These are phyloP conservation scores for Polychaeton citri DNA, from an alignment of 2,329 filamentous ascomycete species.

Conservation along the genomic window DNA sequence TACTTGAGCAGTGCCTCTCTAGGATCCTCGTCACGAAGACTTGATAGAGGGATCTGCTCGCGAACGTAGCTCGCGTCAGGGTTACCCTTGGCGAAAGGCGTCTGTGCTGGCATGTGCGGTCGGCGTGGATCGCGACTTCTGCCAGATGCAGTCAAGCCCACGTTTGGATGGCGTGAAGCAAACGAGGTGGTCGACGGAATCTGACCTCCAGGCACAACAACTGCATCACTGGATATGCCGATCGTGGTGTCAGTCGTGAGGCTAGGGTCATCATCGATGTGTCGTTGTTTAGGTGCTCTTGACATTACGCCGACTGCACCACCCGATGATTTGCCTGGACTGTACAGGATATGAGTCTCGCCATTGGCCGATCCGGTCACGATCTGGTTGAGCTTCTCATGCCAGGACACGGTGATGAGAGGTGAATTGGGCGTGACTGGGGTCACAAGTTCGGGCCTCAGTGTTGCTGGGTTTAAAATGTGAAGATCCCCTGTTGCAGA, in stretches of 20 bases:
- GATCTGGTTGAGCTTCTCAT: slow-evolving; percentile 91
- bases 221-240: slow-evolving; percentile 71
- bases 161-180: slow-evolving; percentile 50
- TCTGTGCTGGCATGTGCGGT: slow-evolving; percentile 72
- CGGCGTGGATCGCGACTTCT: slow-evolving; percentile 65
- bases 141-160: slow-evolving; percentile 67
- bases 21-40: slow-evolving; percentile 93
- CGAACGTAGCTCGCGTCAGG: slow-evolving; percentile 83
- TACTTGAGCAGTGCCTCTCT: slow-evolving; percentile 89
- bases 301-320: slow-evolving; percentile 86
- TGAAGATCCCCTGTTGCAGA: slow-evolving; percentile 76
- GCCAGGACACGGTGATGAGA: slow-evolving; percentile 79
- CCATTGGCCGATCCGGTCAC: slow-evolving; percentile 84
- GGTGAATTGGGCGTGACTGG: slow-evolving; percentile 76
- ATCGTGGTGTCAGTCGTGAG: slow-evolving; percentile 65
- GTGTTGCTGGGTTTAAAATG: slow-evolving; percentile 84
- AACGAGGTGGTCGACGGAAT: slow-evolving; percentile 29
- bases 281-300: slow-evolving; percentile 83
- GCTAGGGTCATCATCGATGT: slow-evolving; percentile 84
- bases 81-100: slow-evolving; percentile 80
- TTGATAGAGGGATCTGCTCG: slow-evolving; percentile 75
- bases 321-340: slow-evolving; percentile 61
- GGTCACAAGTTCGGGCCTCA: slow-evolving; percentile 72
- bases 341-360: slow-evolving; percentile 82
- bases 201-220: slow-evolving; percentile 45